A percentile compares a stretch with the other conserved stretches of the same genome.
phyloP scores from a whole-genome alignment of 1,284 basidiomycete genomes.

The Hemileia vastatrix region DNA sequence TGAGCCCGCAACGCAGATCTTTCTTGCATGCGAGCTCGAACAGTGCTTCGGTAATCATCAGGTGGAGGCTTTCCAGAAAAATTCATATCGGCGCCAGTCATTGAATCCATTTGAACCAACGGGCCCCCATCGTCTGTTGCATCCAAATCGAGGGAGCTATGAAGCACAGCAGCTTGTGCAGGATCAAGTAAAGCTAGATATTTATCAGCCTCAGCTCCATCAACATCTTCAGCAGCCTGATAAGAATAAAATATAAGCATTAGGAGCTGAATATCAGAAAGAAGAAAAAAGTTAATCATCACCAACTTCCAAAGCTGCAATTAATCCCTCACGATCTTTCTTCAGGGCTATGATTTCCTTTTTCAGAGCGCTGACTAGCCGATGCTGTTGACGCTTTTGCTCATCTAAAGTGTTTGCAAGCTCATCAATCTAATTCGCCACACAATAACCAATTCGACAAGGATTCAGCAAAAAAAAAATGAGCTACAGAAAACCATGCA shows the following conservation, averaged over 20 bases:
- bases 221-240: constrained; percentile 19
- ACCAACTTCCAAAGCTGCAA: constrained; percentile 14
- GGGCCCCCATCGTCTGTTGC: background rate
- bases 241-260: background rate
- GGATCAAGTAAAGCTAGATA: constrained; percentile 20
- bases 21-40: constrained; percentile 16
- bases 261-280: background rate
- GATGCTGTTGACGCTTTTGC: constrained; percentile 7
- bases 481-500: background rate
- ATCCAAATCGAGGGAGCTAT: background rate
- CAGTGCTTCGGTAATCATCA: constrained; percentile 7
- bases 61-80: no score
- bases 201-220: constrained; percentile 15
- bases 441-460: background rate
- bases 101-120: background rate
- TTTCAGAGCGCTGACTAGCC: background rate
- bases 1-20: constrained; percentile 14
- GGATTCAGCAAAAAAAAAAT: background rate
- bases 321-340: constrained; percentile 20
- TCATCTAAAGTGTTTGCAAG: constrained; percentile 14
- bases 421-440: constrained; percentile 12
- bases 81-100: no score
- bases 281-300: background rate
- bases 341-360: constrained; percentile 15
- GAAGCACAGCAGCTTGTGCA: constrained; percentile 3